phyloP scores from a whole-genome alignment of 169 alveolate genomes.

The Plasmodium vinckei region DNA sequence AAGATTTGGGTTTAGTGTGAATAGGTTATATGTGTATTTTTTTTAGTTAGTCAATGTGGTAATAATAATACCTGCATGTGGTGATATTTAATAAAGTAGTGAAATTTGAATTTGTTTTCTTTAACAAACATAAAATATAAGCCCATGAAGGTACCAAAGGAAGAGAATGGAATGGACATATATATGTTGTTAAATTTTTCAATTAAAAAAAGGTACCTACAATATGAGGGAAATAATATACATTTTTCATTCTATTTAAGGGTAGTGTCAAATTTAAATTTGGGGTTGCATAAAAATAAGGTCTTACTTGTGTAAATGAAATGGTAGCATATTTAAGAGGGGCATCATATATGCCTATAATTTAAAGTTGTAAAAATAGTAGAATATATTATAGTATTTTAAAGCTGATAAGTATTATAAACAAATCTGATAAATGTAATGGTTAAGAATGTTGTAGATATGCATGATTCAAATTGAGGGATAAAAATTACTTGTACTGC shows the following conservation, averaged over 20 bases:
- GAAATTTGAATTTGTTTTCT: slow-evolving; percentile 69
- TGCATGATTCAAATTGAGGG: background rate
- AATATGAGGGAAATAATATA: background rate
- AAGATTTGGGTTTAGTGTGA: background rate
- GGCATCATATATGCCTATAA: slow-evolving; percentile 71
- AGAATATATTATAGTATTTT: too few relatives aligned
- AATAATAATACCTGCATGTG: slow-evolving; percentile 49
- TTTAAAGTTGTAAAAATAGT: slow-evolving; percentile 4
- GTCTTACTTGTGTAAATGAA: slow-evolving; percentile 59
- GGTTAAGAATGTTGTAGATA: too few relatives aligned
- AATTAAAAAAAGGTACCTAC: slow-evolving; percentile 42
- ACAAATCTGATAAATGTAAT: too few relatives aligned
- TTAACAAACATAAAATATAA: slow-evolving; percentile 65
- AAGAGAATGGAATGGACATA: slow-evolving; percentile 61
- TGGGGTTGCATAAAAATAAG: slow-evolving; percentile 1
- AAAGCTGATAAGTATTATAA: too few relatives aligned
- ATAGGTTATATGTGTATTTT: background rate
- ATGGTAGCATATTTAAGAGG: slow-evolving; percentile 52
- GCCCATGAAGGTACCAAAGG: slow-evolving; percentile 71
- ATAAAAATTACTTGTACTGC: slow-evolving; percentile 38
- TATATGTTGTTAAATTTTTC: slow-evolving; percentile 54
- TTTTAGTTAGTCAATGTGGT: background rate
- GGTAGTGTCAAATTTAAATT: background rate
- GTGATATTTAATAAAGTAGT: slow-evolving; percentile 57
- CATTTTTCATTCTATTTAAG: background rate